phyloP scores from a whole-genome alignment of 2,329 filamentous ascomycete genomes.

The Helotiales sp. region DNA sequence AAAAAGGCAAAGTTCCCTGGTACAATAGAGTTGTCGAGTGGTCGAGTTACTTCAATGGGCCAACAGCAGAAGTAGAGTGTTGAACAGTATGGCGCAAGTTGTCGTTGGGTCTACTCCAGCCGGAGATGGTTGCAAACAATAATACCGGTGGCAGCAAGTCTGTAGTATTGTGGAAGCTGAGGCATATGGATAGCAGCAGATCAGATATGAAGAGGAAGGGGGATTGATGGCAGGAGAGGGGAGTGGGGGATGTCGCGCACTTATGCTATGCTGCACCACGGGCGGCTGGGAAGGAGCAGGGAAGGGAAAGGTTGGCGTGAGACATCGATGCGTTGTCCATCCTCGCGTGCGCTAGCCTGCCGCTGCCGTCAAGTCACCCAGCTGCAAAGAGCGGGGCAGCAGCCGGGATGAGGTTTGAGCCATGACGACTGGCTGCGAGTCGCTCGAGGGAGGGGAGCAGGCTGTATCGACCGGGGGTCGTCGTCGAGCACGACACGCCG shows the following conservation, averaged over 20 bases:
- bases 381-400: conserved; percentile 16
- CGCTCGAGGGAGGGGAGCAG: conserved; percentile 4
- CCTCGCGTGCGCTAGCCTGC: conserved; percentile 19
- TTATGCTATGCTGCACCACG: conserved; percentile 32
- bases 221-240: conserved; percentile 15
- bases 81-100: background rate
- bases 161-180: conserved; percentile 17
- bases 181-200: conserved; percentile 19
- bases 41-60: conserved; percentile 19
- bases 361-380: conserved; percentile 20
- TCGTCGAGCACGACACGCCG: background rate
- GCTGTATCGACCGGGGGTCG: background rate
- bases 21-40: conserved; percentile 10
- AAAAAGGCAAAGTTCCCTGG: conserved; percentile 14
- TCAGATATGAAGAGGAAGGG: conserved; percentile 19
- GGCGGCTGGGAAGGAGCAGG: conserved; percentile 12
- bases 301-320: conserved; percentile 16
- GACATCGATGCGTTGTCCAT: conserved; percentile 34
- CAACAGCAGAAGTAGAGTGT: conserved; percentile 19
- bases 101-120: conserved; percentile 6
- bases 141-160: conserved; percentile 18
- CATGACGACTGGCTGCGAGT: conserved; percentile 18
- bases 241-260: conserved; percentile 24
- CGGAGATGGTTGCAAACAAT: conserved; percentile 19
- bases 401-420: conserved; percentile 3